phyloP scores from a whole-genome alignment of 495 filamentous ascomycete species.

The Lindgomyces ingoldianus region DNA sequence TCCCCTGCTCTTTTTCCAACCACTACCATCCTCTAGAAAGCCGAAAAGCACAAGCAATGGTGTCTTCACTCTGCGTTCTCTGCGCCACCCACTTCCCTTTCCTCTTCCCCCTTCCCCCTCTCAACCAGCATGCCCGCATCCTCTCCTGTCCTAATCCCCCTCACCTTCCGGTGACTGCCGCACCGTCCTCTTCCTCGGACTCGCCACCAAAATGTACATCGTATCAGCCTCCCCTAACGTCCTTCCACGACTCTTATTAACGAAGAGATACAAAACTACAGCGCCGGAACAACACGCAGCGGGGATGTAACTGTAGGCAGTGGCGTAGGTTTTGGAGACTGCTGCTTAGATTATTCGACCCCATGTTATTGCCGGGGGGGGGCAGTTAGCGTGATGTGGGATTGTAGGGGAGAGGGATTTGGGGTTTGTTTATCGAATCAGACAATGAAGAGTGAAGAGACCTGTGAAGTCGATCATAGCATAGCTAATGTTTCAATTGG shows the following conservation, averaged over 20 bases:
- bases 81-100: conserved; percentile 2
- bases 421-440: too few species aligned
- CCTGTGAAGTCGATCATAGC: conserved; percentile 35
- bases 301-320: conserved; percentile 78
- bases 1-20: too few species aligned
- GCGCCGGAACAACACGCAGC: conserved; percentile 66
- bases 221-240: conserved; percentile 81
- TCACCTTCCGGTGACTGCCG: conserved; percentile 50
- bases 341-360: conserved; percentile 83
- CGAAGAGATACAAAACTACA: conserved; percentile 75
- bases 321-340: conserved; percentile 79
- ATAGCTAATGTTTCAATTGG: conserved; percentile 10
- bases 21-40: too few species aligned
- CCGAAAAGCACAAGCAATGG: too few species aligned
- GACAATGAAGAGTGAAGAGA: conserved; percentile 32
- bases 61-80: not conserved
- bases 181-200: conserved; percentile 60
- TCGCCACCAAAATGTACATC: conserved; percentile 74
- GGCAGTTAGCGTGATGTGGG: too few species aligned
- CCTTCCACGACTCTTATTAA: conserved; percentile 68
- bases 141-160: conserved; percentile 22
- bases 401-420: too few species aligned
- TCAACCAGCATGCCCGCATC: conserved; percentile 14
- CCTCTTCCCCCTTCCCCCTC: conserved; percentile 6
- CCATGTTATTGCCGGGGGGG: conserved; percentile 59